Base-by-base conservation (phyloP, 2,329 filamentous ascomycete species). In the Aspergillus sp. region DNA sequence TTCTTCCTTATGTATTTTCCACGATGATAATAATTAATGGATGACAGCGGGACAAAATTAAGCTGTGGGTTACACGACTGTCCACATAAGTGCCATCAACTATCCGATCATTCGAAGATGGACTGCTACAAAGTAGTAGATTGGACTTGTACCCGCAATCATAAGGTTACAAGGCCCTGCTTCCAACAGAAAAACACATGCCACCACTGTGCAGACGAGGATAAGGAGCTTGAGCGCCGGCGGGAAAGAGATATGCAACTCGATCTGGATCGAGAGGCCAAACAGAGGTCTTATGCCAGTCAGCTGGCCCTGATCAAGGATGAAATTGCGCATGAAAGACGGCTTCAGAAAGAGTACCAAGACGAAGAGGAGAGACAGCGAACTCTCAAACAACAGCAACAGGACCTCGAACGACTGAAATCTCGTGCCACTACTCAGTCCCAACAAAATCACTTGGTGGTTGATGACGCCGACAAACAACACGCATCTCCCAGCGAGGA, bases 21-120 rank as follows among this genome's bases (percentile, higher is more conserved):
- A 8, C 15, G 11, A 40, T 17, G 6, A 23, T 47, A 46, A 33
- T 11, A 15, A 41, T 54, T 61, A 46, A 48, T 52, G 11, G 33
- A 6, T 14, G 1, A 15, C 49, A 65, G 86, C 68, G 78, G 76
- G 1, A 73, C 65, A 0, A 64, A 69, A 2, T 73, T 91, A 2
- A 77, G 68, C 2, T 91, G 89, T 55, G 81, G 81, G 0, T 39
- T 80, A 1, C 89, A 92, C 61, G 66, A 66, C 0, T 92, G 90
- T 63, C 74, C 76, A 0, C 78, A 75, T 0, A 77, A 78, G 6
- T 93, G 90, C 57, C 90, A 93, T 70, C 80, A 82, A 0, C 61
- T 87, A 0, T 65, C 68, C 0, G 81, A 90, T 56, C 87, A 90
- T 65, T 82, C 80, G 0, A 80, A 82, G 47, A 80, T 85, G 69